Percentiles rank a stretch among this genome's conserved stretches.
phyloP scores from a whole-genome alignment of 495 filamentous ascomycete species.

The Penicillium lagena region DNA sequence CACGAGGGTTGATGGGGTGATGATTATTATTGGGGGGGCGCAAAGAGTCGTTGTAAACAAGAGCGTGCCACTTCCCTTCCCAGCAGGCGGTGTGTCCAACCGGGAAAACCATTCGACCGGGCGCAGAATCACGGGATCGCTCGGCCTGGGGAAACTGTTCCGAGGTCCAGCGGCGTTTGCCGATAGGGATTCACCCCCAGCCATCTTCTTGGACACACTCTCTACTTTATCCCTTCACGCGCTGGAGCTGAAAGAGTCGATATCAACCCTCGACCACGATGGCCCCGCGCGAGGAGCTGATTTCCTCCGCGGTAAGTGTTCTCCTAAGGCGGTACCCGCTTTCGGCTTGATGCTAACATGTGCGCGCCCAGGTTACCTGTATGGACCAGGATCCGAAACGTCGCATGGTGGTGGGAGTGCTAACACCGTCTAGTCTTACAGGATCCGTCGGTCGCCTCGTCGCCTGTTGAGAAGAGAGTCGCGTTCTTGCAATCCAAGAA shows the following conservation, averaged over 20 bases:
- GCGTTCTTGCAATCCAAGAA: slow-evolving; percentile 96
- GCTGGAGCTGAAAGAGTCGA: too few species aligned
- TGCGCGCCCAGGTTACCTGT: slow-evolving; percentile 33
- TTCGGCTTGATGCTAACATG: slow-evolving; percentile 8
- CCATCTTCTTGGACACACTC: slow-evolving; percentile 8
- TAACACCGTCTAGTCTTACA: slow-evolving; percentile 64
- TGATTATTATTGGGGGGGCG: not conserved
- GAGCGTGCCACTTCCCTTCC: slow-evolving; percentile 15
- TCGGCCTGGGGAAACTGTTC: slow-evolving; percentile 36
- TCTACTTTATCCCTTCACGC: slow-evolving; percentile 5
- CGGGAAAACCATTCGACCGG: slow-evolving; percentile 15
- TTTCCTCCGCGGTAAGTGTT: slow-evolving; percentile 67
- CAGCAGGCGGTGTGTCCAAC: slow-evolving; percentile 25
- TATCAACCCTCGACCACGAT: slow-evolving; percentile 39
- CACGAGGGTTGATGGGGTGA: slow-evolving; percentile 1
- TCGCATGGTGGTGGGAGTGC: slow-evolving; percentile 2
- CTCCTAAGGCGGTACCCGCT: not conserved
- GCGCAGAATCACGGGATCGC: slow-evolving; percentile 25
- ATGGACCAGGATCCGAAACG: slow-evolving; percentile 9
- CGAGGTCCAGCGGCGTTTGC: slow-evolving; percentile 34
- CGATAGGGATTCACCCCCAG: slow-evolving; percentile 17
- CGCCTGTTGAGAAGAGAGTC: slow-evolving; percentile 86
- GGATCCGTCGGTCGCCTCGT: slow-evolving; percentile 83
- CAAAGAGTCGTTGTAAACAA: slow-evolving; percentile 23
- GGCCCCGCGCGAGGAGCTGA: slow-evolving; percentile 74